Conservation (phyloP, 2,329 filamentous ascomycete species). For the Sporothrix variecibatus region DNA sequence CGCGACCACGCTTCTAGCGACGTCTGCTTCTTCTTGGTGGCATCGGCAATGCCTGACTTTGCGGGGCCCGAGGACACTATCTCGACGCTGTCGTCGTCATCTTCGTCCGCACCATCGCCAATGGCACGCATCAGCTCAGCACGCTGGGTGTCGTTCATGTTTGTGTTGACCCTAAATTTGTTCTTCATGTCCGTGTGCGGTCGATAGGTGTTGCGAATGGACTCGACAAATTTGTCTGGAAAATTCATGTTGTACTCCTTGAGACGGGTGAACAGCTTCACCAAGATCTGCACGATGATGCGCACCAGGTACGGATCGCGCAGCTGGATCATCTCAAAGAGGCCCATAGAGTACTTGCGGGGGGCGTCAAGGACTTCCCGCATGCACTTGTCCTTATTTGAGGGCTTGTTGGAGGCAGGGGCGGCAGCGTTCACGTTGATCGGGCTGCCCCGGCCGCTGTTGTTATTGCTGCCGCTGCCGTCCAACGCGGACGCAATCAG, state of each 20-base stretch:
- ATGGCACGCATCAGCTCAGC: conserved; percentile 73
- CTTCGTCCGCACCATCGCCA: conserved; percentile 59
- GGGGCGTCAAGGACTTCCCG: conserved; percentile 63
- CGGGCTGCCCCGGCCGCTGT: conserved; percentile 28
- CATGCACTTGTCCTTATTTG: conserved; percentile 38
- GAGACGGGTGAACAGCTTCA: conserved; percentile 81
- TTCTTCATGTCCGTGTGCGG: conserved; percentile 57
- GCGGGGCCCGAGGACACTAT: conserved; percentile 40
- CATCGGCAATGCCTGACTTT: conserved; percentile 11
- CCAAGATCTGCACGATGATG: conserved; percentile 78
- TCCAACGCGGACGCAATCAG: conserved; percentile 73
- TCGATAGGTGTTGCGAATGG: conserved; percentile 68
- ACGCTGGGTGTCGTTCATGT: conserved; percentile 78
- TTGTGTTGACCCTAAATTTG: conserved; percentile 68
- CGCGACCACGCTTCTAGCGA: conserved; percentile 33
- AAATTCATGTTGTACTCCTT: conserved; percentile 75
- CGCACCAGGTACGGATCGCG: conserved; percentile 83
- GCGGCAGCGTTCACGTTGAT: conserved; percentile 6
- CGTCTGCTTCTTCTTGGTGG: conserved; percentile 37
- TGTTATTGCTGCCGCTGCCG: conserved; percentile 32
- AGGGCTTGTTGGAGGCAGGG: conserved; percentile 32
- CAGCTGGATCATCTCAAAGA: conserved; percentile 86
- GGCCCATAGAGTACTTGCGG: conserved; percentile 62
- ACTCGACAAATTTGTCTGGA: conserved; percentile 49
- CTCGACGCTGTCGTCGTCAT: conserved; percentile 40